Conservation (phyloP, 768 basidiomycete genomes). For the Tulasnella calospora region DNA sequence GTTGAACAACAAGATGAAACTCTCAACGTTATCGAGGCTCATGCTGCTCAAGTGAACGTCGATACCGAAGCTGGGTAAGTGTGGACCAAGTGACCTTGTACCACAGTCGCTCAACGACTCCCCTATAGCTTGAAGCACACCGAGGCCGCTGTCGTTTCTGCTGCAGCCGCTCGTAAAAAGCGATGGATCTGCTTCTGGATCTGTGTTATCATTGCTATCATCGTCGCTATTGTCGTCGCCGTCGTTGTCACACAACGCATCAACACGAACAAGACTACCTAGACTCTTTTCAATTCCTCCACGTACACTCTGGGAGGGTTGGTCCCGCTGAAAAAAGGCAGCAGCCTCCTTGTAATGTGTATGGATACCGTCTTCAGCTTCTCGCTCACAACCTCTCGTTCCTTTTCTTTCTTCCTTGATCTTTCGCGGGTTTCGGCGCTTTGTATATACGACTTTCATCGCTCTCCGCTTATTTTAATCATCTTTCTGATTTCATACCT, state of each 20-base stretch:
- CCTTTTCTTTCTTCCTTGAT: not conserved
- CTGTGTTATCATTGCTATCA: conserved; percentile 55
- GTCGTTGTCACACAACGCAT: conserved; percentile 52
- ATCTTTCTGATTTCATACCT: not conserved
- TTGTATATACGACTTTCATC: not conserved
- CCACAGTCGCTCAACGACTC: conserved; percentile 4
- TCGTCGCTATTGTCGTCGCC: conserved; percentile 60
- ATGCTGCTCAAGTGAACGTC: conserved; percentile 41
- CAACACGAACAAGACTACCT: conserved; percentile 42
- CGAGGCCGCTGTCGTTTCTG: conserved; percentile 78
- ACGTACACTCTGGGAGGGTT: not conserved
- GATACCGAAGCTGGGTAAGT: conserved; percentile 43
- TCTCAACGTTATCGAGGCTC: conserved; percentile 41
- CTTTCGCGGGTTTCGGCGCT: not conserved
- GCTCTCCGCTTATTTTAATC: not conserved
- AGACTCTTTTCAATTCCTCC: not conserved
- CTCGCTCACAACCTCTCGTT: not conserved
- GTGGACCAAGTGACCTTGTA: not conserved
- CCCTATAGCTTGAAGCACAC: conserved; percentile 66
- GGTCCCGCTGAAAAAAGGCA: not conserved
- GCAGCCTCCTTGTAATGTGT: not conserved
- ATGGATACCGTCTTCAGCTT: not conserved
- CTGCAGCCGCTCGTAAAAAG: conserved; percentile 86
- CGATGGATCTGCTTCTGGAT: conserved; percentile 95
- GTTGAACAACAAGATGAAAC: conserved; percentile 48